A percentile compares a stretch with the other conserved stretches of the same genome.
Conservation (phyloP, 352 stramenopile species). For the Plasmopara viticola region DNA sequence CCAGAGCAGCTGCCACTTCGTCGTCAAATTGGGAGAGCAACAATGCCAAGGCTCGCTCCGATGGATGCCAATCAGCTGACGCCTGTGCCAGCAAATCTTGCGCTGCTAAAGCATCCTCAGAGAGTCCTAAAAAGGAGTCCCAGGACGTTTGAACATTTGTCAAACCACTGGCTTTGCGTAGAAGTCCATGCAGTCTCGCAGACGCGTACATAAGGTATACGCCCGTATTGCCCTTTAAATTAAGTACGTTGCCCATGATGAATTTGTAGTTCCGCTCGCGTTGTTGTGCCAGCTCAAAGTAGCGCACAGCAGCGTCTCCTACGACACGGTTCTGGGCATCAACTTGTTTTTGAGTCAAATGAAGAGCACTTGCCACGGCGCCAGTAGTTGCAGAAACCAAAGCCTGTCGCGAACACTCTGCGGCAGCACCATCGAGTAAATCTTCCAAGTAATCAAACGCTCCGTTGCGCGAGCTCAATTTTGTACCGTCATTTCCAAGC, state of each 20-base stretch:
- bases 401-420: constrained; percentile 57
- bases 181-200: constrained; percentile 64
- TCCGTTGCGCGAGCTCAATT: constrained; percentile 78
- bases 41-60: constrained; percentile 63
- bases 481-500: constrained; percentile 67
- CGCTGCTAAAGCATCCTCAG: constrained; percentile 20
- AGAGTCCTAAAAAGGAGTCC: constrained; percentile 26
- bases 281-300: constrained; percentile 81
- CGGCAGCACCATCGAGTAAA: constrained; percentile 53
- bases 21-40: constrained; percentile 76
- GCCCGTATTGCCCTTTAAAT: constrained; percentile 77
- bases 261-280: constrained; percentile 85
- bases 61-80: constrained; percentile 53
- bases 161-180: constrained; percentile 41
- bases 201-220: constrained; percentile 82
- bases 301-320: constrained; percentile 71
- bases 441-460: constrained; percentile 75
- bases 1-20: constrained; percentile 45
- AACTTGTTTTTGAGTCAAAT: constrained; percentile 18
- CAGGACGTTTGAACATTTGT: constrained; percentile 15
- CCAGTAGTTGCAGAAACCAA: constrained; percentile 33
- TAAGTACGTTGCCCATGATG: constrained; percentile 72
- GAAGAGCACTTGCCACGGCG: constrained; percentile 17
- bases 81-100: constrained; percentile 35
- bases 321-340: constrained; percentile 44